Conservation (phyloP, 2,329 filamentous ascomycete species). For the Decorospora gaudefroyi region DNA sequence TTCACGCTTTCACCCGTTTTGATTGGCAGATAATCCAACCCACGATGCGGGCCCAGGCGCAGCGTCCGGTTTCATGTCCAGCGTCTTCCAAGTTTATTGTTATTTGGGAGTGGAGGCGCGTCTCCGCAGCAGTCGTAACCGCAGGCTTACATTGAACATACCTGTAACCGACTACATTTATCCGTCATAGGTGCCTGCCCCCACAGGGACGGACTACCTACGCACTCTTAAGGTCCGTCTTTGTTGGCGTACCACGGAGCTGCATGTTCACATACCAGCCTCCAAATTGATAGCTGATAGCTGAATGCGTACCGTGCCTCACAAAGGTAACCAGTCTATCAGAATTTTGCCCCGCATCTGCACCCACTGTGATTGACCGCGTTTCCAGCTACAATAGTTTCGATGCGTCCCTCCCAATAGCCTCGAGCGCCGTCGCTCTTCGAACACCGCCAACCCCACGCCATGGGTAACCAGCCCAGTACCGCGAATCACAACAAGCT, state of each 20-base stretch:
- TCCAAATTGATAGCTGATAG: constrained; percentile 21
- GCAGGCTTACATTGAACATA: constrained; percentile 18
- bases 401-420: constrained; percentile 19
- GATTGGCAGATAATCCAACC: constrained; percentile 35
- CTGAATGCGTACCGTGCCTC: constrained; percentile 7
- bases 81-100: constrained; percentile 45
- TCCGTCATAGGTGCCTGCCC: constrained; percentile 21
- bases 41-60: constrained; percentile 23
- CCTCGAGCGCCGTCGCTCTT: constrained; percentile 29
- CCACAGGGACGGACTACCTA: constrained; percentile 17
- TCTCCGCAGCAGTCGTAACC: constrained; percentile 28
- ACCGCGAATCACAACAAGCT: constrained; percentile 34
- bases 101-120: constrained; percentile 26
- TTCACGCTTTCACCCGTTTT: constrained; percentile 16
- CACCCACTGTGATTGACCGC: constrained; percentile 13
- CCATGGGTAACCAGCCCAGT: constrained; percentile 42
- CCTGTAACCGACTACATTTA: constrained; percentile 21
- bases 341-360: constrained; percentile 15
- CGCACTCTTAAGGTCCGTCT: constrained; percentile 20
- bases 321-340: constrained; percentile 22
- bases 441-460: constrained; percentile 20
- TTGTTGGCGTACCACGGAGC: constrained; percentile 20
- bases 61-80: constrained; percentile 38
- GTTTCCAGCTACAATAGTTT: constrained; percentile 14
- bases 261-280: constrained; percentile 22